Percentiles rank a stretch among this genome's conserved stretches.
These are phyloP conservation scores for Ceratobasidium sp. DNA, from an alignment of 1,284 basidiomycete species.

Conservation along the genomic window DNA sequence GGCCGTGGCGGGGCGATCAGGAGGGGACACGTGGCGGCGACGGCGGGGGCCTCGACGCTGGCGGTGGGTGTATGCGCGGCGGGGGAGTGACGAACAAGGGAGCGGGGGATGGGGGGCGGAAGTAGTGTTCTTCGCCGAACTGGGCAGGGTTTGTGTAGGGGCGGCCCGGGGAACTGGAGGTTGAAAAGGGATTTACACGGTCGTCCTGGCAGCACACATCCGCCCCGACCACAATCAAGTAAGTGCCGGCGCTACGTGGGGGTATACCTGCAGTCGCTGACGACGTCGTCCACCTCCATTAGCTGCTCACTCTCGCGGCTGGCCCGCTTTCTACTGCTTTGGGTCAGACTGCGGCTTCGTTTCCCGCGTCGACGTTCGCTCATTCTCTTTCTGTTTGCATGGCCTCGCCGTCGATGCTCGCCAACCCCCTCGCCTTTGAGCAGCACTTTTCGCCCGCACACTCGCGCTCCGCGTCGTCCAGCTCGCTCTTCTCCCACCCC, in stretches of 20 bases:
- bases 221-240: conserved; percentile 6
- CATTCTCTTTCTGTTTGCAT: conserved; percentile 53
- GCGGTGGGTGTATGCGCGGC: neutral
- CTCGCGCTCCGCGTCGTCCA: conserved; percentile 77
- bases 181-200: conserved; percentile 5
- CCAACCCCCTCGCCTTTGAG: conserved; percentile 49
- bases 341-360: conserved; percentile 50
- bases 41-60: neutral
- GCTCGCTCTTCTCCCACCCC: conserved; percentile 68
- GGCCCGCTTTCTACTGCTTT: conserved; percentile 52
- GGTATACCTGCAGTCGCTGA: neutral
- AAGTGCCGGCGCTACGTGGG: neutral
- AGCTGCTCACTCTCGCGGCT: conserved; percentile 50
- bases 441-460: conserved; percentile 56
- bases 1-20: conserved; percentile 28
- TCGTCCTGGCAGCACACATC: conserved; percentile 36
- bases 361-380: conserved; percentile 57
- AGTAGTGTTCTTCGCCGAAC: conserved; percentile 26
- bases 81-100: conserved; percentile 10
- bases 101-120: conserved; percentile 1
- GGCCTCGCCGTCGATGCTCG: conserved; percentile 48
- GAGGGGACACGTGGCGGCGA: conserved; percentile 10
- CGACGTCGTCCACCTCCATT: neutral
- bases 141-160: conserved; percentile 38
- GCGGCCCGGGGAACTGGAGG: conserved; percentile 1